These are phyloP conservation scores for Juncus effusus DNA, from an alignment of 176 grass and related monocot species.

Conservation along the genomic window DNA sequence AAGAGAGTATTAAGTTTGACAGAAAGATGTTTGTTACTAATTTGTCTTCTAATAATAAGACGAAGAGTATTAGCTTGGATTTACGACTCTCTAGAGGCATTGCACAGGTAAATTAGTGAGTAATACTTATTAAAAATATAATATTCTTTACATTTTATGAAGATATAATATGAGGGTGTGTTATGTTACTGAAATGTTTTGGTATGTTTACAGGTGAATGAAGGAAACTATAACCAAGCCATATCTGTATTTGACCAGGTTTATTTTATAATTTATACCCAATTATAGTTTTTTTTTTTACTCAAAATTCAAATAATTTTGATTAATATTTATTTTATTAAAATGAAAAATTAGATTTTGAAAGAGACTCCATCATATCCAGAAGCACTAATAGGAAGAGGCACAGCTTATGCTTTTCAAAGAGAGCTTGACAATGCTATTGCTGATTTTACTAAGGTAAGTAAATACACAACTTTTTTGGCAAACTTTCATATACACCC, in stretches of 20 bases:
- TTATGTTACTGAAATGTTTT: neutral
- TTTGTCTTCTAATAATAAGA: constrained; percentile 41
- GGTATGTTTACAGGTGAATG: constrained; percentile 73
- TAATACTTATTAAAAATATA: no score
- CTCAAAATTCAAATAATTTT: constrained; percentile 19
- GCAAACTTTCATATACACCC: neutral
- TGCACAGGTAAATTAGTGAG: constrained; percentile 57
- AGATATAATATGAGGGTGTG: no score
- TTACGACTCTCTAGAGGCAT: constrained; percentile 91
- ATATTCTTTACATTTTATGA: no score
- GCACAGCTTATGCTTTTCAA: constrained; percentile 97
- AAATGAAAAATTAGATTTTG: constrained; percentile 55
- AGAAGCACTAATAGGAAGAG: constrained; percentile 97
- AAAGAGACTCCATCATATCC: constrained; percentile 91
- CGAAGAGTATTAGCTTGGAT: constrained; percentile 97
- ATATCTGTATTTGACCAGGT: constrained; percentile 99
- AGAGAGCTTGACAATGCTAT: constrained; percentile 95
- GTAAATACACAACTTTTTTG: neutral
- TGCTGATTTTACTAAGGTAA: constrained; percentile 92
- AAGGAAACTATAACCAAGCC: constrained; percentile 94
- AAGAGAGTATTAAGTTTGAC: constrained; percentile 45
- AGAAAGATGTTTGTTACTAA: constrained; percentile 67
- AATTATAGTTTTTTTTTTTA: constrained; percentile 13
- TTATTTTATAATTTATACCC: constrained; percentile 5
- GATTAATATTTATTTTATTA: neutral